Evolutionary conservation across 805 yeast species (phyloP).

Genomic region (Metschnikowia peoriensis): DNA sequence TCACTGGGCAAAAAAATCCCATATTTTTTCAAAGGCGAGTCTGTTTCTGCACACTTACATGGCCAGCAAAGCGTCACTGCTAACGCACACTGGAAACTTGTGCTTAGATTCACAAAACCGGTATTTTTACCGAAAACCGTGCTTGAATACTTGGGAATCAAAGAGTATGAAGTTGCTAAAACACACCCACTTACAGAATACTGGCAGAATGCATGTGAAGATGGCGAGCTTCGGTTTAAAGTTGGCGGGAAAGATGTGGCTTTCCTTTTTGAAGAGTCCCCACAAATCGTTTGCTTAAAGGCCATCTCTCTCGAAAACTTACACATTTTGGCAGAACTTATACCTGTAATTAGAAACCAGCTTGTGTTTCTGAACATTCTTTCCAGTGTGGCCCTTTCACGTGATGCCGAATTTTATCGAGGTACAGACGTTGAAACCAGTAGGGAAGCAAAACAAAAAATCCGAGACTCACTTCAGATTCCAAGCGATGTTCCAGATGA

Average conservation of each 20-base stretch:
- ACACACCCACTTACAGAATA: not conserved
- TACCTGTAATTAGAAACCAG: constrained; percentile 33
- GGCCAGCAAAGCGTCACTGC: constrained; percentile 4
- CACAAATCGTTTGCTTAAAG: constrained; percentile 22
- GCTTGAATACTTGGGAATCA: constrained; percentile 31
- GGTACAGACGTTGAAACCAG: not conserved
- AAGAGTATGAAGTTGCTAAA: constrained; percentile 5
- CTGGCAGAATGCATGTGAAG: not conserved
- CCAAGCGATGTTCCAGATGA: constrained; percentile 39
- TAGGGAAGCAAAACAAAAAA: constrained; percentile 23
- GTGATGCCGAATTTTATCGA: not conserved
- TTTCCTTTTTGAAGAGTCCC: constrained; percentile 13
- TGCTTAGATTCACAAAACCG: constrained; percentile 25
- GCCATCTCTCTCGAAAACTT: constrained; percentile 25
- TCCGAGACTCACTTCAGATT: constrained; percentile 35
- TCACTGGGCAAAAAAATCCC: constrained; percentile 8
- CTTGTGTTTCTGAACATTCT: constrained; percentile 23
- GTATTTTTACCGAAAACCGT: constrained; percentile 28
- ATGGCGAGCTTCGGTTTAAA: constrained; percentile 6
- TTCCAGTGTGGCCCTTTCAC: constrained; percentile 9
- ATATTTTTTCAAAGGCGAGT: constrained; percentile 21
- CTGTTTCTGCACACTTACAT: constrained; percentile 4
- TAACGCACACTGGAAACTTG: constrained; percentile 24
- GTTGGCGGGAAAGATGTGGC: not conserved
- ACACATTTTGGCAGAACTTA: constrained; percentile 22